Percentiles rank a stretch among this genome's conserved stretches.
Evolutionary conservation across 345 rosid genomes (phyloP).

Genomic region (Camelina neglecta): DNA sequence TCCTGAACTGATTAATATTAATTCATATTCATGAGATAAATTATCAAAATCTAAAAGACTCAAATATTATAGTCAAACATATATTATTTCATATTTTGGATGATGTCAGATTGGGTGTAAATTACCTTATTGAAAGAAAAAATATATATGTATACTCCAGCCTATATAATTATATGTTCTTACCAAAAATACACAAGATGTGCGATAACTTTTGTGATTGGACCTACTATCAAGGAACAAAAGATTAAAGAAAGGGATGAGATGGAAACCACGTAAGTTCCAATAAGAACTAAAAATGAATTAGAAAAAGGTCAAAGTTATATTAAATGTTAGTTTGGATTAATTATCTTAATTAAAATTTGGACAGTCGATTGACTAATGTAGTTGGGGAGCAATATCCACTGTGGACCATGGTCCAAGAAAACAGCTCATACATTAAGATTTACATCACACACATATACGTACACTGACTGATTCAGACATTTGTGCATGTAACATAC

Average conservation of each 20-base stretch:
- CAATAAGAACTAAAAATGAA: constrained; percentile 32
- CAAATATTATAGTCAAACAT: neutral
- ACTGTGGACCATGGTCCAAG: constrained; percentile 47
- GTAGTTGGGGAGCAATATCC: constrained; percentile 47
- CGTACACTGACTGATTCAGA: constrained; percentile 24
- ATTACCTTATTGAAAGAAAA: neutral
- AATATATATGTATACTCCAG: neutral
- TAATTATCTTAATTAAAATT: constrained; percentile 22
- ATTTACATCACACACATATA: constrained; percentile 27
- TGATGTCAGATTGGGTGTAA: constrained; percentile 9
- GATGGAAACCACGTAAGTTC: constrained; percentile 42
- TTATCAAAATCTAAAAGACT: neutral
- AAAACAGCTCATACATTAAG: constrained; percentile 43
- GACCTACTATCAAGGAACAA: constrained; percentile 32
- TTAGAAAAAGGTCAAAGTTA: constrained; percentile 38
- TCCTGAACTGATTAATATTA: neutral
- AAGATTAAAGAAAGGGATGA: constrained; percentile 38
- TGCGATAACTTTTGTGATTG: constrained; percentile 29
- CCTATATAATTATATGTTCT: neutral
- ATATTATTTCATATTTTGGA: neutral
- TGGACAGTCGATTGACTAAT: constrained; percentile 41
- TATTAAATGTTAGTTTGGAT: constrained; percentile 39
- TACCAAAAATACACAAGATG: neutral
- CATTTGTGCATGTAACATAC: constrained; percentile 1
- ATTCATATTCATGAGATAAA: neutral